phyloP scores from a whole-genome alignment of 495 filamentous ascomycete species.

The Trichoderma reesei region DNA sequence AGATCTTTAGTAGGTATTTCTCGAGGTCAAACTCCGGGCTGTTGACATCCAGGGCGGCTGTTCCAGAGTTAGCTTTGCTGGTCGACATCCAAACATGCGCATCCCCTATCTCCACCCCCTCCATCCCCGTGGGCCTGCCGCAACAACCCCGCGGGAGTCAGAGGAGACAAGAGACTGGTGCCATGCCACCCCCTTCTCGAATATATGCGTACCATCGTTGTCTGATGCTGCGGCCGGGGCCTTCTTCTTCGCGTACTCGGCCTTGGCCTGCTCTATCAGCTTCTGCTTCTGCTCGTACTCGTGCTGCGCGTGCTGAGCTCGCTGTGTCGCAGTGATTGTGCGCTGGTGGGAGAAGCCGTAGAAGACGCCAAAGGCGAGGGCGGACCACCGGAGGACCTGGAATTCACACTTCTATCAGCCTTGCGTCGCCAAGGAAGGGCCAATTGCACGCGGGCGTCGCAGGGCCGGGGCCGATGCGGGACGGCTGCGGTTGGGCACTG shows the following conservation, averaged over 20 bases:
- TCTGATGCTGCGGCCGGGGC: constrained; percentile 42
- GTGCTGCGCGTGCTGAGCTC: constrained; percentile 53
- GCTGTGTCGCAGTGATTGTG: constrained; percentile 55
- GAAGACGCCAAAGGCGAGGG: constrained; percentile 74
- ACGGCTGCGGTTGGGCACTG: constrained; percentile 6
- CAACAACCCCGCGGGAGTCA: neutral
- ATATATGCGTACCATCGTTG: constrained; percentile 48
- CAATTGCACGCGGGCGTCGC: neutral
- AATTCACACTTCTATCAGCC: constrained; percentile 14
- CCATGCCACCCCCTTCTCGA: neutral
- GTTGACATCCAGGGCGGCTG: constrained; percentile 52
- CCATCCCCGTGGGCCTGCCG: neutral
- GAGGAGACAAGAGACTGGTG: neutral
- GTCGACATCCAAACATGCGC: neutral
- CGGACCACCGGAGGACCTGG: constrained; percentile 91
- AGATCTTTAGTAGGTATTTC: constrained; percentile 61
- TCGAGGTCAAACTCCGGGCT: constrained; percentile 87
- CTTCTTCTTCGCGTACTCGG: constrained; percentile 75
- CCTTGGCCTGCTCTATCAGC: constrained; percentile 84
- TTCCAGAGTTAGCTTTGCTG: neutral
- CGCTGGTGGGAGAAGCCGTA: constrained; percentile 91
- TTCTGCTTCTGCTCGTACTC: constrained; percentile 81
- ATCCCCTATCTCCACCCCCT: neutral
- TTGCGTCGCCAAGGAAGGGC: constrained; percentile 8
- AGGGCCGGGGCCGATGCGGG: constrained; percentile 8